A percentile compares a stretch with the other conserved stretches of the same genome.
phyloP scores from a whole-genome alignment of 1,284 basidiomycete species.

The Neolentinus lepideus region DNA sequence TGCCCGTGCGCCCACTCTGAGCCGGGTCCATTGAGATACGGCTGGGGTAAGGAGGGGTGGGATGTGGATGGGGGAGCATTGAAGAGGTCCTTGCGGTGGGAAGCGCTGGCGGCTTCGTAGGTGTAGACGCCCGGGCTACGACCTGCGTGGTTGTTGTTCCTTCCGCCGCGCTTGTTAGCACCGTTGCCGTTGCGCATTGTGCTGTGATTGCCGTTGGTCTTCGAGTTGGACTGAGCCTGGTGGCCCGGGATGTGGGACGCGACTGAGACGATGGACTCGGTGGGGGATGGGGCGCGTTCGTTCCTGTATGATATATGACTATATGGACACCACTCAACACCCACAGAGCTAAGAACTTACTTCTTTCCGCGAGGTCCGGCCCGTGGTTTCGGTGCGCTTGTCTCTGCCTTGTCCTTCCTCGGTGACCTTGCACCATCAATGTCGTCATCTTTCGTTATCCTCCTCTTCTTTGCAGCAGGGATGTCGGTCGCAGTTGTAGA shows the following conservation, averaged over 20 bases:
- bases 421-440: slow-evolving; percentile 28
- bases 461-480: slow-evolving; percentile 47
- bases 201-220: slow-evolving; percentile 11
- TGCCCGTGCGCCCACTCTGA: slow-evolving; percentile 41
- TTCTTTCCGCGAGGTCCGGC: slow-evolving; percentile 50
- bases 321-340: slow-evolving; percentile 3
- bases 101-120: not conserved
- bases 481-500: slow-evolving; percentile 19
- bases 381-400: slow-evolving; percentile 35
- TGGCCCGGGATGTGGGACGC: slow-evolving; percentile 40
- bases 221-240: slow-evolving; percentile 16
- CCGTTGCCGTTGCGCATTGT: slow-evolving; percentile 19
- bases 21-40: slow-evolving; percentile 20
- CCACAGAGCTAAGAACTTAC: slow-evolving; percentile 29
- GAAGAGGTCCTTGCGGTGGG: slow-evolving; percentile 24
- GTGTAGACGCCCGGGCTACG: not conserved
- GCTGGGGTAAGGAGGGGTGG: slow-evolving; percentile 34
- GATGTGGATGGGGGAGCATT: slow-evolving; percentile 31
- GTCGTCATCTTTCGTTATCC: slow-evolving; percentile 47
- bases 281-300: slow-evolving; percentile 61
- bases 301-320: slow-evolving; percentile 24
- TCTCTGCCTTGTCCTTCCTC: slow-evolving; percentile 36
- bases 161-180: slow-evolving; percentile 14
- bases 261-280: slow-evolving; percentile 65
- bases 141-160: slow-evolving; percentile 19